Base-by-base conservation (phyloP, 2,329 filamentous ascomycete species). In the Paraphoma sp. region DNA sequence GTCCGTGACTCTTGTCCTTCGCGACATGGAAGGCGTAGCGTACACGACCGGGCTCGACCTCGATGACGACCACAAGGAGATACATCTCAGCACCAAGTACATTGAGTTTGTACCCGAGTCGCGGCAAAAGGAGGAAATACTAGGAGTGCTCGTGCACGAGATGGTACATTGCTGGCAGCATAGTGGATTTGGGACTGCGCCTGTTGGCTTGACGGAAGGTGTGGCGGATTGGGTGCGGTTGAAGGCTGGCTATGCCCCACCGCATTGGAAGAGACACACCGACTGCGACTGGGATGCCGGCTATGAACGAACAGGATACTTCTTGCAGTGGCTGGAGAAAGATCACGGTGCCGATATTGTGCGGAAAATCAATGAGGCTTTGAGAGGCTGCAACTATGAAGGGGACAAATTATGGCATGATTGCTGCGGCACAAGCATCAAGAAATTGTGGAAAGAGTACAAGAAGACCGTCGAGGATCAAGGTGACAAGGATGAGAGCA, bases 111-210 rank as follows among this genome's bases (percentile, higher is more conserved):
- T 80, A 1, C 54, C 82, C 0, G 68, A 72, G 17, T 59, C 64
- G 4, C 64, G 75, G 12, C 65, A 58, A 38, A 76, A 69, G 60
- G 76, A 83, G 40, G 92, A 98, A 79, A 87, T 97, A 56, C 79
- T 86, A 16, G 95, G 95, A 41, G 93, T 98, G 0, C 76, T 98
- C 17, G 89, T 90, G 1, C 94, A 98, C 74, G 94, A 98, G 78
- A 88, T 97, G 59, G 94, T 98, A 12, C 95, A 98, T 79, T 97
- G 93, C 78, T 96, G 90, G 79, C 94, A 98, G 76, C 90, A 91
- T 77, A 89, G 92, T 66, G 89, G 83, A 1, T 80, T 76, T 9
- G 81, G 80, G 0, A 79, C 77, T 4, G 79, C 87, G 43, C 76
- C 79, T 2, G 89, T 89, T 0, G 95, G 95, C 0, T 77, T 98